A percentile compares a stretch with the other conserved stretches of the same genome.
Conservation (phyloP, 352 stramenopile species). For the Aphanomyces stellatus region DNA sequence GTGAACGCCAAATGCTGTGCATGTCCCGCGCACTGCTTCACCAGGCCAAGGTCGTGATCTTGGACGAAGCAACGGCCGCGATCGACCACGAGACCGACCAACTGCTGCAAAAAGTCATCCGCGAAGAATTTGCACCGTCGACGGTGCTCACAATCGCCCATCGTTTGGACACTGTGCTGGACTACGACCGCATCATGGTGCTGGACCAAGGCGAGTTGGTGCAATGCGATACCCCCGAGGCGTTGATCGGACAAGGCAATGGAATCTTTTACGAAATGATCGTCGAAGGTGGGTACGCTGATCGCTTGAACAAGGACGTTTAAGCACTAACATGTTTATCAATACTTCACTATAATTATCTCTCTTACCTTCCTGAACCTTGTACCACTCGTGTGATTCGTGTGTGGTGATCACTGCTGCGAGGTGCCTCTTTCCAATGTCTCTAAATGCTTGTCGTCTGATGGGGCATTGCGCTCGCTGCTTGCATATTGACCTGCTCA, state of each 20-base stretch:
- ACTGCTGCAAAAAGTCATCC: constrained; percentile 4
- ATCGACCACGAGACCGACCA: constrained; percentile 14
- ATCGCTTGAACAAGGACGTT: no score
- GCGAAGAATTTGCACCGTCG: not conserved
- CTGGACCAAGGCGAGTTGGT: not conserved
- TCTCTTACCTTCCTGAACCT: no score
- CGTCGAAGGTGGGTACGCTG: constrained; percentile 21
- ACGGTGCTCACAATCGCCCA: constrained; percentile 4
- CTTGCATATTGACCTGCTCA: no score
- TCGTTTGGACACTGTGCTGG: not conserved
- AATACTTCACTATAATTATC: no score
- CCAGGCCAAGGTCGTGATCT: constrained; percentile 17
- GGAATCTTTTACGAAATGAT: constrained; percentile 28
- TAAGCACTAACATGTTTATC: no score
- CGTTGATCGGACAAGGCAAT: constrained; percentile 35
- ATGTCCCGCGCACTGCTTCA: constrained; percentile 4
- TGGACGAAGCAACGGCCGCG: constrained; percentile 20
- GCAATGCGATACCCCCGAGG: not conserved
- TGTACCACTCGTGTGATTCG: no score
- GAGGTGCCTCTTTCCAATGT: no score
- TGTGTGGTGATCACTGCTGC: no score
- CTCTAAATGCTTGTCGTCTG: no score
- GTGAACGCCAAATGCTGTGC: constrained; percentile 19
- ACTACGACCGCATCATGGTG: not conserved
- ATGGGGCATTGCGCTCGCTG: no score